Conservation (phyloP, 495 filamentous ascomycete genomes). For the Articulospora tetracladia region DNA sequence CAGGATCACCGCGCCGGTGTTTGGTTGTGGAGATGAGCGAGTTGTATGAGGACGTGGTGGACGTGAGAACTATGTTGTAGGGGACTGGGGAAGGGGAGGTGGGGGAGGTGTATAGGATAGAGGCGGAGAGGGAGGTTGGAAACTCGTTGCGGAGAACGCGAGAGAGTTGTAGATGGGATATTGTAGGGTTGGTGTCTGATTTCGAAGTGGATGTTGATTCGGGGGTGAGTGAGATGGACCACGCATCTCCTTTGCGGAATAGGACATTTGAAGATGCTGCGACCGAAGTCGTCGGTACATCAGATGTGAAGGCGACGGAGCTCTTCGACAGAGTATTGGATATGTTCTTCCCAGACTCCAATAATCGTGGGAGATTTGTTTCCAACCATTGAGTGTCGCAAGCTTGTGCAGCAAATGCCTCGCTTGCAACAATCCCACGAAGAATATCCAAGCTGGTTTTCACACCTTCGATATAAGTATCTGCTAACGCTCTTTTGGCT, state of each 20-base stretch:
- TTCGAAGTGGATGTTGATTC: conserved; percentile 6
- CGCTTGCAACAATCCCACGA: conserved; percentile 45
- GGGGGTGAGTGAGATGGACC: conserved; percentile 46
- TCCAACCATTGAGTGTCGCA: conserved; percentile 60
- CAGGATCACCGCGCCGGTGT: conserved; percentile 47
- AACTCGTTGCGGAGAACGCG: conserved; percentile 56
- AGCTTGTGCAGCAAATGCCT: conserved; percentile 38
- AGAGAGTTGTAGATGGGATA: conserved; percentile 46
- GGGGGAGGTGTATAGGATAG: conserved; percentile 50
- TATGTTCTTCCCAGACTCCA: conserved; percentile 31
- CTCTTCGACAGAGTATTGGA: conserved; percentile 5
- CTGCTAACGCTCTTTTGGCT: conserved; percentile 48
- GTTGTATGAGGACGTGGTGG: conserved; percentile 44
- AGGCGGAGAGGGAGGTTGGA: conserved; percentile 47
- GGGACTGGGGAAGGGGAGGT: conserved; percentile 26
- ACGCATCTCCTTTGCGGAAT: conserved; percentile 54
- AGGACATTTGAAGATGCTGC: conserved; percentile 32
- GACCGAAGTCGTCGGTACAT: not conserved
- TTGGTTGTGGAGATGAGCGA: conserved; percentile 39
- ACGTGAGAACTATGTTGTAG: conserved; percentile 40
- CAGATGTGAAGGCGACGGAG: not conserved
- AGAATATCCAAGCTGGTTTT: conserved; percentile 53
- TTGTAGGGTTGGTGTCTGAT: conserved; percentile 9
- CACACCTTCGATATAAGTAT: conserved; percentile 49
- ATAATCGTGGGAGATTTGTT: conserved; percentile 34